Evolutionary conservation across 176 grass and related monocot species (phyloP), one percentile per base, ranked within the genome.

Genomic region (Oryza officinalis): DNA sequence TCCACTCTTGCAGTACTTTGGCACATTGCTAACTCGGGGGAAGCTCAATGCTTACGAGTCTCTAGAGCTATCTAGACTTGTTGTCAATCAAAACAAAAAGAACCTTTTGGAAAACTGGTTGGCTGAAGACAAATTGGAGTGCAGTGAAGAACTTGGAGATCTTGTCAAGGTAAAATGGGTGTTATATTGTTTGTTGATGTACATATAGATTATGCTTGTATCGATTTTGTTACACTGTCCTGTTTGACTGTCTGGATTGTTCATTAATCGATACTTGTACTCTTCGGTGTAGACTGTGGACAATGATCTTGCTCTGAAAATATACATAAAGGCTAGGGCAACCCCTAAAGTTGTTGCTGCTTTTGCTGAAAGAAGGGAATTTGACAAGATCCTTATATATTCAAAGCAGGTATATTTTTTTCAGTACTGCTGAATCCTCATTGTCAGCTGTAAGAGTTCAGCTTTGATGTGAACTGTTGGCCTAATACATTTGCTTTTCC

Each of bases 1-100:
- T 23, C 94, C 94, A 35, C 91, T 98, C 2, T 85, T 94, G 80
- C 92, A 94, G 79, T 98, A 98, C 69, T 98, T 95, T 43, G 95
- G 91, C 44, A 95, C 91, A 80, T 80, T 95, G 67, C 80, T 98
- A 65, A 95, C 95, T 69, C 86, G 86, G 91, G 95, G 95, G 83
- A 95, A 98, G 82, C 95, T 98, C 79, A 98, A 95, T 84, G 90
- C 91, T 70, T 98, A 86, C 13, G 95, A 98, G 61, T 98, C 92
- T 63, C 88, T 95, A 65, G 91, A 91, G 75, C 80, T 98, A 69
- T 98, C 92, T 86, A 91, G 93, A 63, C 92, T 98, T 72, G 92
- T 98, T 71, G 95, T 95, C 27, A 98, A 98, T 87, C 92, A 98
- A 87, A 98, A 95, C 85, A 94, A 98, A 92, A 94, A 95, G 82